phyloP scores from a whole-genome alignment of 2,329 filamentous ascomycete genomes.

The Fusarium heterosporum region DNA sequence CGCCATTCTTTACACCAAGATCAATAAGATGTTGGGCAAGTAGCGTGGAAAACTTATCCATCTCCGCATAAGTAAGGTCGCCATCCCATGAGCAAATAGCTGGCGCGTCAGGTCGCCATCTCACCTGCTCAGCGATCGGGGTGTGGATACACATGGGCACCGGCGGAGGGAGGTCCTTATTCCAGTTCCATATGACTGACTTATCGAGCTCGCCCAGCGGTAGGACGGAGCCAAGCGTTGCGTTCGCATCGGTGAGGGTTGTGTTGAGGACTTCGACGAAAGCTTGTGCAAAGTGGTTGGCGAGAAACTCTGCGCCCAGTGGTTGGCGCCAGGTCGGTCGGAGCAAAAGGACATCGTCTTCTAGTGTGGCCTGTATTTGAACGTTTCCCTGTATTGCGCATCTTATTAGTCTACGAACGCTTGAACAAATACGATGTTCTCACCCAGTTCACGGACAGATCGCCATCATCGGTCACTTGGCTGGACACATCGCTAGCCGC shows the following conservation, averaged over 20 bases:
- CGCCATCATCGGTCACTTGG: slow-evolving; percentile 20
- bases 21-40: slow-evolving; percentile 39
- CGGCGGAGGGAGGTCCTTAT: slow-evolving; percentile 38
- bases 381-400: slow-evolving; percentile 37
- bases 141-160: slow-evolving; percentile 42
- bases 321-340: slow-evolving; percentile 42
- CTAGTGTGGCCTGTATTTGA: slow-evolving; percentile 38
- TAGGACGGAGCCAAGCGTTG: slow-evolving; percentile 31
- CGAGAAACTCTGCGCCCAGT: slow-evolving; percentile 40
- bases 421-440: neutral
- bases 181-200: slow-evolving; percentile 44
- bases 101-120: slow-evolving; percentile 37
- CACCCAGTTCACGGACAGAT: slow-evolving; percentile 40
- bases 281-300: slow-evolving; percentile 40
- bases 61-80: slow-evolving; percentile 46
- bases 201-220: slow-evolving; percentile 39
- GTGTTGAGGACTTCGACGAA: slow-evolving; percentile 44
- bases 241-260: slow-evolving; percentile 23
- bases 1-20: slow-evolving; percentile 43
- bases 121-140: slow-evolving; percentile 43
- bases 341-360: slow-evolving; percentile 36
- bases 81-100: slow-evolving; percentile 51
- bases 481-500: slow-evolving; percentile 26
- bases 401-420: slow-evolving; percentile 1
- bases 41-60: slow-evolving; percentile 42